Percentiles rank a stretch among this genome's conserved stretches.
These are phyloP conservation scores for Haplosporangium gracile DNA, from an alignment of 192 early-diverging fungal genomes.

Conservation along the genomic window DNA sequence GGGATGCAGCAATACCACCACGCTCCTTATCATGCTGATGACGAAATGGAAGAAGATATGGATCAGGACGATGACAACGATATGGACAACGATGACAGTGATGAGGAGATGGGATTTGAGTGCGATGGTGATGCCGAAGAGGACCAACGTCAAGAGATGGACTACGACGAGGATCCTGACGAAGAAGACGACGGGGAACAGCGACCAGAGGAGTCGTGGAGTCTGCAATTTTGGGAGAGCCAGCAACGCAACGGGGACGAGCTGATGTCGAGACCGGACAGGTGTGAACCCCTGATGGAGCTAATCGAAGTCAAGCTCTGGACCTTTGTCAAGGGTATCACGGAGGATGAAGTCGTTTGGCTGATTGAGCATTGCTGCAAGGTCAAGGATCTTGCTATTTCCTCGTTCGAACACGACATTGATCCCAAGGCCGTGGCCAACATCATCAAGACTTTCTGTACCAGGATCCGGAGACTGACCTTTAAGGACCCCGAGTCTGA, in stretches of 20 bases:
- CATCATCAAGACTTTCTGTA: neutral
- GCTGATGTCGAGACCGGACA: neutral
- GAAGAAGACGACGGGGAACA: neutral
- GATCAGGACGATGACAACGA: neutral
- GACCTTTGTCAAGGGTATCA: neutral
- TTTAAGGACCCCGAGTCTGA: neutral
- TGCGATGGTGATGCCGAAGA: neutral
- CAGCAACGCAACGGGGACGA: neutral
- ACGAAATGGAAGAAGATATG: neutral
- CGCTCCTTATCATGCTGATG: neutral
- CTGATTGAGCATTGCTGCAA: neutral
- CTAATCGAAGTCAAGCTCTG: neutral
- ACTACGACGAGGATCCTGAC: neutral
- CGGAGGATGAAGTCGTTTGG: neutral
- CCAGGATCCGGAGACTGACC: neutral
- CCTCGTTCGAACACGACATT: neutral
- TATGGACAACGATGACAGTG: neutral
- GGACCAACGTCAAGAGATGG: neutral
- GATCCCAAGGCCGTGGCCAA: neutral
- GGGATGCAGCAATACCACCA: neutral
- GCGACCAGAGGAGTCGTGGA: neutral
- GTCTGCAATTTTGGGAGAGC: neutral
- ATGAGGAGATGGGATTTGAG: neutral
- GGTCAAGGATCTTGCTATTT: neutral
- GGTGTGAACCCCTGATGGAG: neutral